Evolutionary conservation across 768 basidiomycete species (phyloP).

Genomic region (Dioszegia hungarica): DNA sequence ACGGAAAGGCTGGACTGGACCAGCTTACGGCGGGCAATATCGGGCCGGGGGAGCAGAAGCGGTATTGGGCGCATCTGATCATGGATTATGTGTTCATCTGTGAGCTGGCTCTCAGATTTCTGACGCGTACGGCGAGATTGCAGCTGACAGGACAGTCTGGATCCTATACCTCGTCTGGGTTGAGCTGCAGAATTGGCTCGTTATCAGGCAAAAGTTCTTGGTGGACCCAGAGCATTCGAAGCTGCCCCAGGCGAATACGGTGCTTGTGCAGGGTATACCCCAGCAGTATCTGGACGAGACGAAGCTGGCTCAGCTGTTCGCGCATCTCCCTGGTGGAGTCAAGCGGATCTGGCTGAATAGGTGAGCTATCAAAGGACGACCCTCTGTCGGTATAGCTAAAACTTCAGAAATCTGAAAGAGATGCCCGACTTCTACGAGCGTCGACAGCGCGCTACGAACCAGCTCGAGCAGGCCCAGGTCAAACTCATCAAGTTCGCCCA

Average conservation of each 20-base stretch:
- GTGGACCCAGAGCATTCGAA: conserved; percentile 67
- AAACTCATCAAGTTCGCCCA: conserved; percentile 67
- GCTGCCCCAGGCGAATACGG: conserved; percentile 79
- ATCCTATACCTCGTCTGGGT: conserved; percentile 71
- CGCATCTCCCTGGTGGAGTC: conserved; percentile 83
- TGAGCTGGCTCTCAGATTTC: conserved; percentile 54
- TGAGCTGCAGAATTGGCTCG: conserved; percentile 77
- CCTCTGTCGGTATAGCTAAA: not conserved
- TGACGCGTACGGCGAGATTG: too few relatives aligned
- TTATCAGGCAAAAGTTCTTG: conserved; percentile 74
- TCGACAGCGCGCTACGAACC: conserved; percentile 64
- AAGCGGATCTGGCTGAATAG: conserved; percentile 88
- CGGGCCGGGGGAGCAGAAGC: conserved; percentile 51
- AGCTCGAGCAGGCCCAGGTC: conserved; percentile 84
- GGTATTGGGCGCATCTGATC: conserved; percentile 75
- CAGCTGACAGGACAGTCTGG: conserved; percentile 58
- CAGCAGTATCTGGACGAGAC: conserved; percentile 66
- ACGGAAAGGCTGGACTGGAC: conserved; percentile 59
- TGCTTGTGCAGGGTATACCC: conserved; percentile 87
- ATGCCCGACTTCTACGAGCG: conserved; percentile 77
- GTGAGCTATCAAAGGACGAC: conserved; percentile 53
- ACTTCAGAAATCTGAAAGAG: conserved; percentile 69
- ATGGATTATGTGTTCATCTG: conserved; percentile 73
- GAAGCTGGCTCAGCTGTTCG: conserved; percentile 65
- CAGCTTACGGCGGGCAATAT: conserved; percentile 80